Evolutionary conservation across 352 stramenopile genomes (phyloP).

Genomic region (Blastocystis sp.): DNA sequence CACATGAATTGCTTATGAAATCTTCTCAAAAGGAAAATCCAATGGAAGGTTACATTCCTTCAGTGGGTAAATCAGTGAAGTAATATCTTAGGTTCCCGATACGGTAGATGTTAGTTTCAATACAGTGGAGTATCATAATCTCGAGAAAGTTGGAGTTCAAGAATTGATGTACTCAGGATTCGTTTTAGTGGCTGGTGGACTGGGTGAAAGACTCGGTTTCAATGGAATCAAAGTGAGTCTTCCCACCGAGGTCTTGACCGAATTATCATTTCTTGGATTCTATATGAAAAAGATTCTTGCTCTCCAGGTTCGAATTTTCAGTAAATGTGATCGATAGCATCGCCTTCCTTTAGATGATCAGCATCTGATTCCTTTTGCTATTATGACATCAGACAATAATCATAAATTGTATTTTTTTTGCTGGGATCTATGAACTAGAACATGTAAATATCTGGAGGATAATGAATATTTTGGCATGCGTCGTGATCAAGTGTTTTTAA

Average conservation of each 20-base stretch:
- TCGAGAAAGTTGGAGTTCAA: slow-evolving; percentile 74
- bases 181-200: slow-evolving; percentile 91
- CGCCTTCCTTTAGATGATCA: neutral
- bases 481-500: slow-evolving; percentile 83
- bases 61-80: slow-evolving; percentile 67
- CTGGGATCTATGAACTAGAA: slow-evolving; percentile 72
- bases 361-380: slow-evolving; percentile 33
- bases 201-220: slow-evolving; percentile 95
- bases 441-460: slow-evolving; percentile 80
- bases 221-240: slow-evolving; percentile 91
- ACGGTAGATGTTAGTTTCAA: slow-evolving; percentile 77
- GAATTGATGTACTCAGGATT: slow-evolving; percentile 79
- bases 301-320: neutral
- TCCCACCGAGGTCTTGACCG: slow-evolving; percentile 78
- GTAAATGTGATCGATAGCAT: neutral
- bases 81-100: slow-evolving; percentile 71
- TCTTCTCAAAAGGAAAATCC: slow-evolving; percentile 76
- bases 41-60: slow-evolving; percentile 72
- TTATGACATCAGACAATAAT: slow-evolving; percentile 38
- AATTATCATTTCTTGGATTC: neutral
- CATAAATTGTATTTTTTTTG: slow-evolving; percentile 1
- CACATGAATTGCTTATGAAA: slow-evolving; percentile 72
- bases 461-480: slow-evolving; percentile 89
- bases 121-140: slow-evolving; percentile 38
- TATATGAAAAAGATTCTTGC: slow-evolving; percentile 24